Evolutionary conservation across 768 basidiomycete species (phyloP), one percentile per base, ranked within the genome.

Genomic region (Lentinula detonsa): DNA sequence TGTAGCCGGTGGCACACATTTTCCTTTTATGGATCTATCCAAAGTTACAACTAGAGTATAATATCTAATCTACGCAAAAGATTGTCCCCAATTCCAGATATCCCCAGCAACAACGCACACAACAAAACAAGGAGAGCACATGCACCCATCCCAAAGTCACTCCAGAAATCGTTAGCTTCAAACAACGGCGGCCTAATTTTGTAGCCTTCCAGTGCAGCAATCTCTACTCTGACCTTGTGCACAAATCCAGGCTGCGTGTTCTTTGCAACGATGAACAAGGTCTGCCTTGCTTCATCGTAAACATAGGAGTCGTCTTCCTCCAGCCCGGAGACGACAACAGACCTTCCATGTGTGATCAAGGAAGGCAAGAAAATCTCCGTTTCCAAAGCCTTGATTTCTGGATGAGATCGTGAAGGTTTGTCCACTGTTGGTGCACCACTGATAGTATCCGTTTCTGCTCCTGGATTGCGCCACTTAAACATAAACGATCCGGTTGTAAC

Each of bases 361-460:
- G 83, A 80, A 0, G 93, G 92, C 6, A 93, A 64, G 73, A 87
- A 96, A 34, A 95, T 85, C 73, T 94, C 91, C n/a, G 92, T 93
- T 67, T 90, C 85, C 51, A 77, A 71, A n/a, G 85, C 79, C 28
- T 69, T 73, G 34, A 85, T 70, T 7, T 65, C 62, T 0, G 73
- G 73, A 62, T 76, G 77, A 2, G 69, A 63, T 28, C 73, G 71
- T 4, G 83, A 81, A 0, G 82, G 81, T 3, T 68, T 60, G 18
- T 65, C 64, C 1, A 79, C 70, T 13, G 63, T 67, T 10, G 68
- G 59, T 37, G 59, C 61, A 7, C 61, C 62, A 34, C 33, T 16
- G 6, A 3, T 40, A n/a, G 6, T 23, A n/a, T 34, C 35, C 5
- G 11, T 7, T 3, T 11, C 8, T 15, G 48, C n/a, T 6, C 34